These are phyloP conservation scores for Nemania serpens DNA, from an alignment of 2,329 filamentous ascomycete species.

Conservation along the genomic window DNA sequence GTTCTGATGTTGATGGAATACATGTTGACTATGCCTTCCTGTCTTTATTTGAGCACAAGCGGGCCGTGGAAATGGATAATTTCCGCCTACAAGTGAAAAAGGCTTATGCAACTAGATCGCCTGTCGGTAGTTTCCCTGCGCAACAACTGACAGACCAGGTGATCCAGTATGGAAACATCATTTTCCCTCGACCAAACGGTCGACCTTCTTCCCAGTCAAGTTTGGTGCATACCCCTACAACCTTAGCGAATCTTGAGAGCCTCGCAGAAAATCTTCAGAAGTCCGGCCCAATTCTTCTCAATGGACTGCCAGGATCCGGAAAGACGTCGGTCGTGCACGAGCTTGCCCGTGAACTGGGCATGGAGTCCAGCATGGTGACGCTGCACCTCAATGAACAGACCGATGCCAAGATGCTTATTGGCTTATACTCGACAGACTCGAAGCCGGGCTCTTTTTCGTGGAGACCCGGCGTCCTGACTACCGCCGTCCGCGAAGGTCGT, in stretches of 20 bases:
- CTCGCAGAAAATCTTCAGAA: constrained; percentile 71
- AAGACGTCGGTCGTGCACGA: constrained; percentile 89
- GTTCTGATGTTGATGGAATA: constrained; percentile 75
- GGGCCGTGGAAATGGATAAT: constrained; percentile 52
- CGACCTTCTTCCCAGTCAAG: constrained; percentile 51
- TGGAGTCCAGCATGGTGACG: constrained; percentile 83
- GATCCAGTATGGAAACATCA: constrained; percentile 65
- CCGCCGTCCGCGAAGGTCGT: constrained; percentile 88
- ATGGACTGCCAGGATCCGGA: constrained; percentile 82
- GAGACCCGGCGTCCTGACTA: constrained; percentile 90
- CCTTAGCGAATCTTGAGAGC: constrained; percentile 69
- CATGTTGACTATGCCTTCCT: constrained; percentile 79
- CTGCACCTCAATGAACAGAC: constrained; percentile 97
- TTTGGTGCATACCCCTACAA: constrained; percentile 74
- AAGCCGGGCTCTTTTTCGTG: constrained; percentile 89
- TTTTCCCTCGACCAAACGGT: constrained; percentile 68
- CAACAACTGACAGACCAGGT: constrained; percentile 63
- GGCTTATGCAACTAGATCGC: constrained; percentile 26
- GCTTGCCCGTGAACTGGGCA: constrained; percentile 77
- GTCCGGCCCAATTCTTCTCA: constrained; percentile 74
- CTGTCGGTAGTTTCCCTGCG: constrained; percentile 32
- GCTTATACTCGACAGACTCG: constrained; percentile 88
- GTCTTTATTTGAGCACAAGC: constrained; percentile 61
- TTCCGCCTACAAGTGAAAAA: constrained; percentile 47
- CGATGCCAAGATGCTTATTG: constrained; percentile 93